Evolutionary conservation across 768 basidiomycete genomes (phyloP).

Genomic region (Russula brevipes): DNA sequence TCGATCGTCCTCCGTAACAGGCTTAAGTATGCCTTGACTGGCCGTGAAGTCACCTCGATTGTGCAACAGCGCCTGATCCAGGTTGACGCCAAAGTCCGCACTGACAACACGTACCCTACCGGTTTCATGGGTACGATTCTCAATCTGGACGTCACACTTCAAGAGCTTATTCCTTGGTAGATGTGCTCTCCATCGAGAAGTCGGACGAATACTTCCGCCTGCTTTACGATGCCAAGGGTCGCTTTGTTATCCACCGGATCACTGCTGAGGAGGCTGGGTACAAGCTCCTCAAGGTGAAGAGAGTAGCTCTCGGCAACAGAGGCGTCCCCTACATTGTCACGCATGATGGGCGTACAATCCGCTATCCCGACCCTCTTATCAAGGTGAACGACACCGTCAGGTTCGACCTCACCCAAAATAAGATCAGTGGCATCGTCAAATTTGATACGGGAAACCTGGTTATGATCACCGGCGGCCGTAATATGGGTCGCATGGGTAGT

Average conservation of each 20-base stretch:
- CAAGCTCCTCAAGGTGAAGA: slow-evolving; percentile 94
- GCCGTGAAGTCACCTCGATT: slow-evolving; percentile 92
- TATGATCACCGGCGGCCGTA: slow-evolving; percentile 97
- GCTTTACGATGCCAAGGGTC: slow-evolving; percentile 98
- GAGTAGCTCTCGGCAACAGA: slow-evolving; percentile 84
- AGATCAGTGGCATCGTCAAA: slow-evolving; percentile 88
- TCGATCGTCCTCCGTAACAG: slow-evolving; percentile 97
- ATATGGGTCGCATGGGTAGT: slow-evolving; percentile 98
- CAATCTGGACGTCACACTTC: neutral
- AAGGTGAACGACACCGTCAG: slow-evolving; percentile 96
- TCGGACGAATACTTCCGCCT: slow-evolving; percentile 99
- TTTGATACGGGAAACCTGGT: slow-evolving; percentile 98
- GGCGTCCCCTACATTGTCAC: slow-evolving; percentile 97
- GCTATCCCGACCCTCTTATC: slow-evolving; percentile 96
- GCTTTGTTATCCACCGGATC: slow-evolving; percentile 99
- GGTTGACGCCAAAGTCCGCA: slow-evolving; percentile 98
- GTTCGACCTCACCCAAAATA: slow-evolving; percentile 91
- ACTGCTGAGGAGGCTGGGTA: slow-evolving; percentile 93
- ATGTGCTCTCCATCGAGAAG: slow-evolving; percentile 96
- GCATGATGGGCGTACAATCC: slow-evolving; percentile 99
- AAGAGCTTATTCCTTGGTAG: slow-evolving; percentile 37
- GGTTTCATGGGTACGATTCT: slow-evolving; percentile 86
- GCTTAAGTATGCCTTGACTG: slow-evolving; percentile 97
- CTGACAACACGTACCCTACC: slow-evolving; percentile 93
- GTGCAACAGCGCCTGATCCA: slow-evolving; percentile 96